Evolutionary conservation across 768 basidiomycete species (phyloP).

Genomic region (Thelephora aurantiotincta): DNA sequence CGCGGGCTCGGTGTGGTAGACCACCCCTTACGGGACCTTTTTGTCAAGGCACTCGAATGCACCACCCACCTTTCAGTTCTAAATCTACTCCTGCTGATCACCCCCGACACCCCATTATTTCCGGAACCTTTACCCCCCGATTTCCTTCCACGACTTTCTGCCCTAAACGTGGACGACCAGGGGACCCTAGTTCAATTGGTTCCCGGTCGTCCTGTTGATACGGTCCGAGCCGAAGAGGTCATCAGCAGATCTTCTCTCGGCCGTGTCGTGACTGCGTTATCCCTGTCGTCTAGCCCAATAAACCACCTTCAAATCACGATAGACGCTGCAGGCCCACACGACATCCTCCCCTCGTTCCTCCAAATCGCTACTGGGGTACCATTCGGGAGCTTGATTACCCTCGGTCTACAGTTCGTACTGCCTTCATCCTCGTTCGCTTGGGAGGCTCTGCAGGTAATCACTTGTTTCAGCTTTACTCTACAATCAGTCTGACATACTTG

Average conservation of each 20-base stretch:
- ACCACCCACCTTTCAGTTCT: slow-evolving; percentile 8
- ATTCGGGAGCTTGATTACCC: background rate
- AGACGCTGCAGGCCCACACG: background rate
- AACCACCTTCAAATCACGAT: slow-evolving; percentile 5
- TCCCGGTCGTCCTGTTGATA: slow-evolving; percentile 3
- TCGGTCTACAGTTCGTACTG: slow-evolving; percentile 2
- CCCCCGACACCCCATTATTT: slow-evolving; percentile 1
- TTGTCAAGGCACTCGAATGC: slow-evolving; percentile 4
- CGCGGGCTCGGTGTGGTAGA: slow-evolving; percentile 2
- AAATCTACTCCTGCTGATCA: slow-evolving; percentile 4
- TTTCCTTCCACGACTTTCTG: slow-evolving; percentile 10
- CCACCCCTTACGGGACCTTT: slow-evolving; percentile 2
- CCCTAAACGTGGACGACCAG: slow-evolving; percentile 9
- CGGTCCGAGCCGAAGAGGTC: slow-evolving; percentile 2
- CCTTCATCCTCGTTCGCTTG: slow-evolving; percentile 1
- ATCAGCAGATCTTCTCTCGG: background rate
- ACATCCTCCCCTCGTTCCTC: background rate
- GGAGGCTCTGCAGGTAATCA: slow-evolving; percentile 1
- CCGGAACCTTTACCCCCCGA: slow-evolving; percentile 1
- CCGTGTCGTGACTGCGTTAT: background rate
- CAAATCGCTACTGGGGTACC: background rate
- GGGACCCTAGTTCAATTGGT: slow-evolving; percentile 1
- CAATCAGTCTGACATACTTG: background rate
- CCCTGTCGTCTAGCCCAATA: background rate
- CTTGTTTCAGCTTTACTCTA: background rate